Evolutionary conservation across 768 basidiomycete species (phyloP), one percentile per base, ranked within the genome.

Genomic region (Jaapia argillacea): DNA sequence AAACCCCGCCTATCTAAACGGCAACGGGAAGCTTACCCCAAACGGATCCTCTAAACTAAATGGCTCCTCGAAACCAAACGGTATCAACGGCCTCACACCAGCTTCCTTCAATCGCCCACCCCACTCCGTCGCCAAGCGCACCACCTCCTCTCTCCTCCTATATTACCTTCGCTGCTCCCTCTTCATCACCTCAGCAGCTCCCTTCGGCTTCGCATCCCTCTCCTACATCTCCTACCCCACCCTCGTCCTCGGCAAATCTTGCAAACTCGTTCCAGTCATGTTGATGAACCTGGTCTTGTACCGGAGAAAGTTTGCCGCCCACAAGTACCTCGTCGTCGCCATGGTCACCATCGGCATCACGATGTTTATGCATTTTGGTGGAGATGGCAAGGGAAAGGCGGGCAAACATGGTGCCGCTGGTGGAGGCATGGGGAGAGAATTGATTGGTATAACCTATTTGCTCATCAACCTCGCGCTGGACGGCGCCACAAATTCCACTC

Each of bases 251-350:
- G 96, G 89, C 42, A 98, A 98, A 62, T 97, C 93, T 0, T 98
- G 96, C 74, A 98, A 98, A 60, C 88, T 99, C 58, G 90, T 99
- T 36, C 96, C 96, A 1, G 96, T 93, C 47, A 89, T 94, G 79
- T 75, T 98, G 61, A 92, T 98, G 85, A 97, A 98, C 65, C 81
- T 98, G 53, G 55, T 98, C 28, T 72, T 97, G 46, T 98, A 98
- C 65, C 89, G 93, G 43, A 83, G 94, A 40, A 74, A 75, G 49
- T 98, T 97, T 60, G 86, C 91, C 0, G 74, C 80, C 1, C 85
- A 98, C 75, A 98, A 98, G 59, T 99, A 98, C 63, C 65, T 91
- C 53, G 92, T 99, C 36, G 96, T 96, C 16, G 64, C 72, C n/a
- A 80, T 94, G 72, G 92, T 97, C 58, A 94, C 92, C 7, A 54